Base-by-base conservation (phyloP, 257 asterid genomes). In the Verbena officinalis region DNA sequence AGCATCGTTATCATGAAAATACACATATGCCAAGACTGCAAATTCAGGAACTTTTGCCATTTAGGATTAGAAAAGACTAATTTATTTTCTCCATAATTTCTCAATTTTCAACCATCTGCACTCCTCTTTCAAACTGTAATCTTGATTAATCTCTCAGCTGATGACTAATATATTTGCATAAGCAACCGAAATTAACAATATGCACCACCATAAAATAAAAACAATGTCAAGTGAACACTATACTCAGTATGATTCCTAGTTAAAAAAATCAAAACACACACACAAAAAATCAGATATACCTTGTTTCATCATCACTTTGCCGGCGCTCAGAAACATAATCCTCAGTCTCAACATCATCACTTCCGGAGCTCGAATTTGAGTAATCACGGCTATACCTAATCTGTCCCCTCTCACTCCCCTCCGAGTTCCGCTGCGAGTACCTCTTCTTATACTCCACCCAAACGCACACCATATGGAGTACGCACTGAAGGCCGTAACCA, bases 351-450 rank as follows among this genome's bases (percentile, higher is more conserved):
- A 49, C 64, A 7, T 69, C 95, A 55, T 83, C 96, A 50, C 96
- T 84, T 30, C 82, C 95, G n/a, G 88, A 81, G 76, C 98, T 86
- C n/a, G 88, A 78, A 73, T 73, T 79, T 15, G 81, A 80, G 76
- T 73, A 40, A 71, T 73, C 73, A 71, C 79, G 75, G 61, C 53
- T 61, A 53, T 75, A 60, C 22, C 81, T 68, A 42, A 24, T 5
- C 24, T 52, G 73, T 2, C 56, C 74, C 19, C 78, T 63, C 57
- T 63, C 81, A 50, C 70, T 74, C 42, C 70, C 86, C 33, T 68
- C 74, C 3, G 60, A 40, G 65, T 65, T 70, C 57, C 78, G 69
- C 67, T 20, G 74, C 46, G 44, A 61, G 60, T 65, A 77, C 75
- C 90, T 75, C 64, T 76, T 81, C 73, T 9, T 67, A 69, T 73